Evolutionary conservation across 495 filamentous ascomycete species (phyloP).

Genomic region (Aspergillus funiculosus): DNA sequence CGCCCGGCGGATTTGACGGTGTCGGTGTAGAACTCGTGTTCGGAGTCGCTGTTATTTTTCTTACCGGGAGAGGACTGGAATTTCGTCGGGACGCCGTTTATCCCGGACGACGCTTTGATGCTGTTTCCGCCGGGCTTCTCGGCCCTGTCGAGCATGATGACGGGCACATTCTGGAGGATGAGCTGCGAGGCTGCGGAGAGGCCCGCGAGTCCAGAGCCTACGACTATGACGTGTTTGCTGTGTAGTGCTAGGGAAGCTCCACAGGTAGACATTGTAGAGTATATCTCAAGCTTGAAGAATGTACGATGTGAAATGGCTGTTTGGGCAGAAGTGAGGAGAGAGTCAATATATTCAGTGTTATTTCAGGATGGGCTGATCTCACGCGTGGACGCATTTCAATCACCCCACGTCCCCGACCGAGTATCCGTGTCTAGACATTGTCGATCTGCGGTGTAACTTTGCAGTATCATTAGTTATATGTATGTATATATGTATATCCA

Average conservation of each 20-base stretch:
- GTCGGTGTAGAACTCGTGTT: conserved; percentile 46
- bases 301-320: too few species aligned
- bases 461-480: too few species aligned
- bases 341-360: too few species aligned
- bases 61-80: conserved; percentile 30
- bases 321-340: too few species aligned
- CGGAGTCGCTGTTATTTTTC: conserved; percentile 9
- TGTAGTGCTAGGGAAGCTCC: not conserved
- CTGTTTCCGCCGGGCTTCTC: conserved; percentile 55
- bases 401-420: too few species aligned
- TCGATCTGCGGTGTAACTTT: not conserved
- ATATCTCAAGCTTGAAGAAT: too few species aligned
- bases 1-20: conserved; percentile 44
- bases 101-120: conserved; percentile 59
- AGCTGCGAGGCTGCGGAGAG: conserved; percentile 35
- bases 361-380: too few species aligned
- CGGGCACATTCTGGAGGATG: conserved; percentile 36
- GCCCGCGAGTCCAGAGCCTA: conserved; percentile 23
- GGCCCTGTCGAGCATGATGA: conserved; percentile 49
- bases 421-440: not conserved
- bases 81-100: conserved; percentile 52
- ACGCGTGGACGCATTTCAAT: too few species aligned
- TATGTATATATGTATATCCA: too few species aligned
- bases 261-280: conserved; percentile 7
- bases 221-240: conserved; percentile 11